Base-by-base conservation (phyloP, 163 green algal genomes). In the Volvox carteri region DNA sequence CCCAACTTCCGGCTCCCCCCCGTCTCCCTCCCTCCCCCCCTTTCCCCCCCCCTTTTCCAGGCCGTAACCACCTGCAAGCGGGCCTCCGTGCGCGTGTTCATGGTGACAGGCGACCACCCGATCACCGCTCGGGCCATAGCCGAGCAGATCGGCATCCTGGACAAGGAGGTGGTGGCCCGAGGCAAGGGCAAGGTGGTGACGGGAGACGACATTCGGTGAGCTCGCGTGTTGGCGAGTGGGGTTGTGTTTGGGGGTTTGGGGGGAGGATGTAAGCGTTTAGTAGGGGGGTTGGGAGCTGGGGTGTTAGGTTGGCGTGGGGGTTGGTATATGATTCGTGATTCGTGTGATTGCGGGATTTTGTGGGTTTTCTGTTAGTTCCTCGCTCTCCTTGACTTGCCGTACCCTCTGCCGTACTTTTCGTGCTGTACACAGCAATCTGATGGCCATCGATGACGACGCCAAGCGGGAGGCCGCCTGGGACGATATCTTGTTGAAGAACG, bases 51-150 rank as follows among this genome's bases (percentile, higher is more conserved):
- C 35, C 9, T 33, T 65, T n/a, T n/a, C 6, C 62, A 88, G 83
- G 83, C 95, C 8, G 95, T 97, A 37, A 86, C 84, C 48, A 95
- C 92, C 48, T 97, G 95, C 92, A 96, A 96, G 68, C 86, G 41
- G 14, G 70, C 87, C 30, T 48, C 88, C 77, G 94, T 97, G 86
- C 93, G 94, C 54, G 95, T 97, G 39, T 96, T 94, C 91, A 97
- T 97, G 95, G 93, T 97, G 16, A 97, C 95, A 0, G 95, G 95
- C 44, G 95, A 97, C 85, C 95, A 97, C 90, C 94, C 95, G 46
- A 96, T 97, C 79, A 97, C 95, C 21, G 95, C 95, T 14, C 65
- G 92, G 70, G 95, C 94, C 68, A 96, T 96, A 37, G 94, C 94
- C 9, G 92, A 94, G 84, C 73, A 96, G 88, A 93, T 97, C 75